Conservation (phyloP, 169 alveolate species). For the Fabrea salina region DNA sequence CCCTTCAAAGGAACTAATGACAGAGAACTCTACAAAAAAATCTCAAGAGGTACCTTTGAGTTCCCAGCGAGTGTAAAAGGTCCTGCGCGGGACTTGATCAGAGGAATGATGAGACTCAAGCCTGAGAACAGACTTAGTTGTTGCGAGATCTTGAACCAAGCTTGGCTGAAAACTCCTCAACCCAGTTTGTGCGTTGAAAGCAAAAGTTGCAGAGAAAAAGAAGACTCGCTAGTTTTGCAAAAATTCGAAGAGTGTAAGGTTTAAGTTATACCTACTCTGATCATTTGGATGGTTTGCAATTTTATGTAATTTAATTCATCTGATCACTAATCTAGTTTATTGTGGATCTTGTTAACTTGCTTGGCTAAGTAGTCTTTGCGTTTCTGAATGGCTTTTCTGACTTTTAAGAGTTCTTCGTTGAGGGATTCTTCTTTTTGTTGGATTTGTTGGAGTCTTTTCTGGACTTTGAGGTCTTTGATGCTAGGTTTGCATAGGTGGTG, state of each 20-base stretch:
- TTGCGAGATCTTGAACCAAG: not conserved
- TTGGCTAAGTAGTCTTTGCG: not conserved
- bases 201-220: slow-evolving; percentile 18
- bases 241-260: not conserved
- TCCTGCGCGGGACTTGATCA: not conserved
- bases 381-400: not conserved
- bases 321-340: too few species aligned
- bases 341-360: not conserved
- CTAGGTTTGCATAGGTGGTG: not conserved
- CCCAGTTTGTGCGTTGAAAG: slow-evolving; percentile 13
- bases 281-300: too few species aligned
- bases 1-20: slow-evolving; percentile 66
- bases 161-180: not conserved
- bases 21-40: slow-evolving; percentile 57
- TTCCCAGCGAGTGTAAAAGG: slow-evolving; percentile 22
- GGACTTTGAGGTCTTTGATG: not conserved
- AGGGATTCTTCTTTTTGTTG: not conserved
- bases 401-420: not conserved
- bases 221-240: not conserved
- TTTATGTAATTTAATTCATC: too few species aligned
- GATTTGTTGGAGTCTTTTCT: not conserved
- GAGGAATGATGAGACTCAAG: not conserved
- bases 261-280: not conserved
- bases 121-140: not conserved
- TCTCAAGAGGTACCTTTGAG: slow-evolving; percentile 37